Percentiles rank a stretch among this genome's conserved stretches.
Conservation (phyloP, 163 green algal species). For the Chlamydomonas reinhardtii region DNA sequence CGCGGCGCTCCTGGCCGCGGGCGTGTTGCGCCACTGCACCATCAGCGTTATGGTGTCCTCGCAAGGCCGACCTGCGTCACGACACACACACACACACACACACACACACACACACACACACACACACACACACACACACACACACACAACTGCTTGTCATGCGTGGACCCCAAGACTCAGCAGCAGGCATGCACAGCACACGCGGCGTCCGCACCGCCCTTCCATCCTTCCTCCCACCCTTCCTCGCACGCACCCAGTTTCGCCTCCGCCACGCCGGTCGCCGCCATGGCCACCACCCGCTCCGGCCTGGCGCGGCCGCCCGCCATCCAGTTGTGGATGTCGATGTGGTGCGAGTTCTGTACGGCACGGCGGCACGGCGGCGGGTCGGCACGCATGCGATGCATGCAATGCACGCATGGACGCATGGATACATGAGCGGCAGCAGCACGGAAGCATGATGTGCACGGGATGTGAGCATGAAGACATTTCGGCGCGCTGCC, state of each 20-base stretch:
- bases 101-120: not conserved
- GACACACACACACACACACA: not conserved
- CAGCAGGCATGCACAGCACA: not conserved
- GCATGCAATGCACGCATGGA: too few relatives aligned
- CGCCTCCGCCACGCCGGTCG: constrained; percentile 60
- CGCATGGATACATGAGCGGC: too few relatives aligned
- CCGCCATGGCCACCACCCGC: constrained; percentile 65
- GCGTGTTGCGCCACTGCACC: constrained; percentile 54
- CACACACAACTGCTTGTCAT: too few relatives aligned
- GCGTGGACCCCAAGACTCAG: too few relatives aligned
- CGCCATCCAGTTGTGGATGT: constrained; percentile 73
- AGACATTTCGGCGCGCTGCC: too few relatives aligned
- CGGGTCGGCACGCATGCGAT: too few relatives aligned
- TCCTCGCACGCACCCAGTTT: constrained; percentile 54
- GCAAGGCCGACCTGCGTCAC: constrained; percentile 39
- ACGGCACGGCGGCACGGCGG: constrained; percentile 63
- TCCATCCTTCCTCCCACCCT: not conserved
- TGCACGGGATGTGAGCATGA: too few relatives aligned
- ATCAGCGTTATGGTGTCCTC: constrained; percentile 81
- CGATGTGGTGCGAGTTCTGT: constrained; percentile 83
- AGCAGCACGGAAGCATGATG: too few relatives aligned
- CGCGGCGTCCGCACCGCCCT: not conserved
- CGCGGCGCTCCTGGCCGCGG: too few relatives aligned
- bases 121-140: not conserved
- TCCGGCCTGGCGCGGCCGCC: constrained; percentile 54